A percentile compares a stretch with the other conserved stretches of the same genome.
phyloP scores from a whole-genome alignment of 352 stramenopile species.

The Blastocystis sp. region DNA sequence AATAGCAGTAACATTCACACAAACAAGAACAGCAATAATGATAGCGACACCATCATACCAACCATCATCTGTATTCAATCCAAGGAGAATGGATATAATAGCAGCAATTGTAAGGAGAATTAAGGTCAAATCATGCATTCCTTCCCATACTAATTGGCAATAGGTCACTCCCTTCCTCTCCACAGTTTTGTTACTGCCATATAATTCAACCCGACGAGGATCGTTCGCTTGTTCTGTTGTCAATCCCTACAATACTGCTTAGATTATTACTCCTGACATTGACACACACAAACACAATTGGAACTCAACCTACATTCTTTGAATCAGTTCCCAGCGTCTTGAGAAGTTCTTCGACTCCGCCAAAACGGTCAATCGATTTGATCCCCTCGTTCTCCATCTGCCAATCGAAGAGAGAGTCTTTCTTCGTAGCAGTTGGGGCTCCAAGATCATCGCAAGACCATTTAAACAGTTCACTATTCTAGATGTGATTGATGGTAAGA shows the following conservation, averaged over 20 bases:
- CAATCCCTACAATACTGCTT: slow-evolving; percentile 24
- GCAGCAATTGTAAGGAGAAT: slow-evolving; percentile 76
- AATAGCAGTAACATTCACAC: slow-evolving; percentile 75
- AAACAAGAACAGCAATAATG: slow-evolving; percentile 76
- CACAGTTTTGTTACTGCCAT: slow-evolving; percentile 53
- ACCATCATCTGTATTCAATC: slow-evolving; percentile 68
- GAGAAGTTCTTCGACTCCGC: slow-evolving; percentile 44
- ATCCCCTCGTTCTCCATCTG: slow-evolving; percentile 55
- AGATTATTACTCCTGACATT: slow-evolving; percentile 75
- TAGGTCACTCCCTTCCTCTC: slow-evolving; percentile 56
- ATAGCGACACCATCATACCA: slow-evolving; percentile 82
- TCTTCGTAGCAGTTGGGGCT: slow-evolving; percentile 14
- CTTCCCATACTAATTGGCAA: slow-evolving; percentile 76
- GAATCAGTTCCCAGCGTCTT: slow-evolving; percentile 17
- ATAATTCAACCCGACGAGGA: slow-evolving; percentile 47
- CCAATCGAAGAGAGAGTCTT: slow-evolving; percentile 59
- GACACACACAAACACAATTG: slow-evolving; percentile 73
- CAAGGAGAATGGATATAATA: slow-evolving; percentile 74
- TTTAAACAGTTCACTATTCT: slow-evolving; percentile 21
- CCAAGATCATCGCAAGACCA: slow-evolving; percentile 30
- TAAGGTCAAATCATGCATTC: slow-evolving; percentile 80
- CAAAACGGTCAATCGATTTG: slow-evolving; percentile 9
- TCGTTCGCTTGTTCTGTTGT: slow-evolving; percentile 60
- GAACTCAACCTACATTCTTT: slow-evolving; percentile 39
- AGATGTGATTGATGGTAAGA: background rate